A percentile compares a stretch with the other conserved stretches of the same genome.
Conservation (phyloP, 768 basidiomycete genomes). For the Pulveroboletus sp. region DNA sequence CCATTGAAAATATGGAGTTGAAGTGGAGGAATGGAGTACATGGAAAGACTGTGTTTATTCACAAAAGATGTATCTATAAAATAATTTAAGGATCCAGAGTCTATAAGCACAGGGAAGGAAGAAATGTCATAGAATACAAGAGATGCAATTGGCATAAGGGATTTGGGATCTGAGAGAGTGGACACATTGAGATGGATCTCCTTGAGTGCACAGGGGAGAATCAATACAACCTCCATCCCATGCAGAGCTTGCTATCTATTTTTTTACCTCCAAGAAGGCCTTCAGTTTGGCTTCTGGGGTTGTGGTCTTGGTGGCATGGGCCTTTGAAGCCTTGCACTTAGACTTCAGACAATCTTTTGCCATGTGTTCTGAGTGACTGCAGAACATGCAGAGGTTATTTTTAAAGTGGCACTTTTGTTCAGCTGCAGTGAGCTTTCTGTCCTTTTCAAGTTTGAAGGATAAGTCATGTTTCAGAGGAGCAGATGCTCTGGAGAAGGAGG, state of each 20-base stretch:
- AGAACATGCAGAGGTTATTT: neutral
- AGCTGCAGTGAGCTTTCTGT: too few relatives aligned
- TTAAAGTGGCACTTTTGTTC: too few relatives aligned
- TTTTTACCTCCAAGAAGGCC: neutral
- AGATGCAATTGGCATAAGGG: neutral
- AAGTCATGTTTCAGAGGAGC: too few relatives aligned
- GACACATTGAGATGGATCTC: neutral
- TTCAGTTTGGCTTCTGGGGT: too few relatives aligned
- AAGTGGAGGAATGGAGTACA: neutral
- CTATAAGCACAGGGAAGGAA: neutral
- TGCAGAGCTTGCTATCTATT: neutral
- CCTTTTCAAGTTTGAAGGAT: too few relatives aligned
- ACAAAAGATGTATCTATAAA: neutral
- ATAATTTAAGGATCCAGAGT: neutral
- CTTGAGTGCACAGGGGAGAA: too few relatives aligned
- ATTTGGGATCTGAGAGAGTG: neutral
- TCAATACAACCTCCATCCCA: too few relatives aligned
- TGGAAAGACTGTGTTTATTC: neutral
- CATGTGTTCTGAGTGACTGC: neutral
- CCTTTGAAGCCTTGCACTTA: neutral
- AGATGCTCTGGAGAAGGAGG: too few relatives aligned
- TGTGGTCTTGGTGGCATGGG: too few relatives aligned
- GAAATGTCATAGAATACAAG: neutral
- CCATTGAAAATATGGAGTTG: neutral
- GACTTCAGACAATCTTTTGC: neutral